Conservation (phyloP, 2,329 filamentous ascomycete species). For the Talaromyces albobiverticillius region DNA sequence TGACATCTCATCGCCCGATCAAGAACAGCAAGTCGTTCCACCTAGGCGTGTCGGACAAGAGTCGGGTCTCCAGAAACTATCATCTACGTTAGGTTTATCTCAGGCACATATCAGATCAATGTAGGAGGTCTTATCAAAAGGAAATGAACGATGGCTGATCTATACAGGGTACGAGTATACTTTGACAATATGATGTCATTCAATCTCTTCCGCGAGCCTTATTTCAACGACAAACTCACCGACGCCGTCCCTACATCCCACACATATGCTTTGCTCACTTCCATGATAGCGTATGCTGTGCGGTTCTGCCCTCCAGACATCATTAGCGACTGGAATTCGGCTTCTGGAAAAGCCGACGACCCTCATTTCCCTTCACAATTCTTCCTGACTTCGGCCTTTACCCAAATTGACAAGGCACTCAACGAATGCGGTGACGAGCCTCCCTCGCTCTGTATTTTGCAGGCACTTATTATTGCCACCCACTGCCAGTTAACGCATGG, state of each 20-base stretch:
- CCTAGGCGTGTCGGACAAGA: not conserved
- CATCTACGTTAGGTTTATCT: not conserved
- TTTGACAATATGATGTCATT: not conserved
- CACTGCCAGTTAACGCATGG: slow-evolving; percentile 35
- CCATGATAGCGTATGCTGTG: not conserved
- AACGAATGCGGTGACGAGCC: not conserved
- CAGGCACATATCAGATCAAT: not conserved
- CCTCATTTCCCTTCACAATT: not conserved
- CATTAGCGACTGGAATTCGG: not conserved
- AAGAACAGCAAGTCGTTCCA: slow-evolving; percentile 5
- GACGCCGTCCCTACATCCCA: not conserved
- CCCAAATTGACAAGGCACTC: not conserved
- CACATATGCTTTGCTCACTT: not conserved
- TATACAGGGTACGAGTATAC: not conserved
- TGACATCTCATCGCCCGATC: slow-evolving; percentile 17
- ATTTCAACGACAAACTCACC: not conserved
- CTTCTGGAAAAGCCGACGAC: not conserved
- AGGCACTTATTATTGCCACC: slow-evolving; percentile 33
- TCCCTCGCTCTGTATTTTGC: slow-evolving; percentile 19
- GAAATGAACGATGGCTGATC: not conserved
- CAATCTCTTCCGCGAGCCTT: not conserved
- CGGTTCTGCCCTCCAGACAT: not conserved
- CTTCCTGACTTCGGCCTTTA: not conserved
- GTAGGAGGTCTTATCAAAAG: too few relatives aligned
- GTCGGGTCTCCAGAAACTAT: not conserved